Evolutionary conservation across 257 asterid species (phyloP), one percentile per base, ranked within the genome.

Genomic region (Paulownia fortunei): DNA sequence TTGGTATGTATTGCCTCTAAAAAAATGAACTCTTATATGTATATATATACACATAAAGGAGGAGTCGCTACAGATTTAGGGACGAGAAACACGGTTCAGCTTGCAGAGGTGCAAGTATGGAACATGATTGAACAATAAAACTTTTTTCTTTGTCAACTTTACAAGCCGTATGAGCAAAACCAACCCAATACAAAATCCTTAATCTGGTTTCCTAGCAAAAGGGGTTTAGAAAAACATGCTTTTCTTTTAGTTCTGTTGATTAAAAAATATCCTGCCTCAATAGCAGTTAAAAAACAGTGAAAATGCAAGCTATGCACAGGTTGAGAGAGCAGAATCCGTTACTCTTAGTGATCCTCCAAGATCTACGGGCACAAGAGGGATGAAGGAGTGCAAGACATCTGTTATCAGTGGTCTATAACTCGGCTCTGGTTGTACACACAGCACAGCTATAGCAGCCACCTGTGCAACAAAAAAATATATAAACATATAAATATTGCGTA

Each of bases 371-470:
- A 95, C 98, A 3, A 95, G 99, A 2, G 99, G 99, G 69, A 95
- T 95, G 81, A 92, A 92, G 39, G 99, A 95, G 84, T 95, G 98
- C 80, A 92, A 84, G 76, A 95, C 99, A 32, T 92, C 99, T 0
- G 98, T 95, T 76, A 95, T 95, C 86, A 95, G 78, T 5, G 99
- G 99, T 66, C 99, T 82, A 64, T 95, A 95, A 73, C 99, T 91
- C 44, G 99, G 99, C 86, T 95, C 99, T 1, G 95, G 94, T 78
- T 95, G 99, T 72, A 95, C 94, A 72, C 99, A 95, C 19, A 95
- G 87, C 85, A 92, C 98, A 10, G 98, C 98, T 67, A 95, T 89
- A 19, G 99, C 32, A 65, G 80, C 9, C 24, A 64, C 97, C 97
- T 92, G 79, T 23, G 16, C 44, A n/a, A 23, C 34, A 60, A 24